Evolutionary conservation across 2,329 filamentous ascomycete genomes (phyloP).

Genomic region (Xylaria digitata): DNA sequence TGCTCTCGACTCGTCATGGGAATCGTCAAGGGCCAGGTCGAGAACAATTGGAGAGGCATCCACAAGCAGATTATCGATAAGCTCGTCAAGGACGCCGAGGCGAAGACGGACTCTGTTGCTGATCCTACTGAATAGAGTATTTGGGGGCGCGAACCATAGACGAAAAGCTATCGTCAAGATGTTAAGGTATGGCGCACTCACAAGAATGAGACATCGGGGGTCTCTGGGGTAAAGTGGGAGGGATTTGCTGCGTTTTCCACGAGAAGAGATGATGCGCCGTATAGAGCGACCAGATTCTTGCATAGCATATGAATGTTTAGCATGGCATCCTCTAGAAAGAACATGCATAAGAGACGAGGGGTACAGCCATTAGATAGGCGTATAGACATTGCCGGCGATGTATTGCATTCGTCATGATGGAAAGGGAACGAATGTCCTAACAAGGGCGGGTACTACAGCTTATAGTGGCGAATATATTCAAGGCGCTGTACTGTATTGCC

Average conservation of each 20-base stretch:
- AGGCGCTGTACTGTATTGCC: too few species aligned
- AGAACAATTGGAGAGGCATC: conserved; percentile 62
- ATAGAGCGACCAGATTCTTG: not conserved
- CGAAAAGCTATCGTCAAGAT: not conserved
- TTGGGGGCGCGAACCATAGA: not conserved
- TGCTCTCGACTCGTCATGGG: conserved; percentile 63
- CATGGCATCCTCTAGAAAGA: not conserved
- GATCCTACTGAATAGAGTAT: too few species aligned
- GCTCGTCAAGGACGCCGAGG: conserved; percentile 49
- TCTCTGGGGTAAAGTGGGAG: too few species aligned
- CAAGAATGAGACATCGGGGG: too few species aligned
- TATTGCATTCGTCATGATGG: not conserved
- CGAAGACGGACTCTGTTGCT: too few species aligned
- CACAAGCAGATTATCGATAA: conserved; percentile 61
- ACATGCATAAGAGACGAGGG: conserved; percentile 11
- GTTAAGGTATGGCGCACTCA: too few species aligned
- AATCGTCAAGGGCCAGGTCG: conserved; percentile 63
- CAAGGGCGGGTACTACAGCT: not conserved
- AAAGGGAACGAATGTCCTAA: not conserved
- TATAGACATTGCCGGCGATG: conserved; percentile 17
- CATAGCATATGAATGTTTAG: not conserved
- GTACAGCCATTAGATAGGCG: conserved; percentile 17
- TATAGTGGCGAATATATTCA: not conserved
- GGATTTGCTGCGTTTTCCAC: too few species aligned
- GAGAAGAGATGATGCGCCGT: too few species aligned